Evolutionary conservation across 257 asterid species (phyloP).

Genomic region (Verbena officinalis): DNA sequence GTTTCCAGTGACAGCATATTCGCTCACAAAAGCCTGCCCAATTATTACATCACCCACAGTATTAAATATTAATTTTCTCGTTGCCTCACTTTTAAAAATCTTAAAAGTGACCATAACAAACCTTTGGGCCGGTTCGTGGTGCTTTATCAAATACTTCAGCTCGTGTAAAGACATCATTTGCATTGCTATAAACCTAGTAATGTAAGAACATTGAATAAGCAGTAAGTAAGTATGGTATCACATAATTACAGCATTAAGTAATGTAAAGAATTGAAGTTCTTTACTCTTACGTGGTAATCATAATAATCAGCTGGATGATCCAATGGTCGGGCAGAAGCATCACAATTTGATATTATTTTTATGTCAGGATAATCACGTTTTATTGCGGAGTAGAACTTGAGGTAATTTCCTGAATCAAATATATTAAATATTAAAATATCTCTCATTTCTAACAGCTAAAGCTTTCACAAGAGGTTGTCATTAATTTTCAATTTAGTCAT

Average conservation of each 20-base stretch:
- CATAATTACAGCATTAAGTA: not conserved
- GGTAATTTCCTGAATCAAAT: constrained; percentile 76
- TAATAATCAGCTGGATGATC: constrained; percentile 92
- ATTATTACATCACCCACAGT: constrained; percentile 1
- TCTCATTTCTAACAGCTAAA: too few relatives aligned
- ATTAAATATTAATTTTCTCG: not conserved
- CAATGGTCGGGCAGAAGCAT: constrained; percentile 66
- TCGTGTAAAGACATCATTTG: constrained; percentile 53
- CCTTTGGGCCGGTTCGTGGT: constrained; percentile 89
- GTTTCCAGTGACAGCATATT: constrained; percentile 84
- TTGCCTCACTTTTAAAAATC: constrained; percentile 10
- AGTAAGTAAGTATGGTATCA: not conserved
- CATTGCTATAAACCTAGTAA: constrained; percentile 65
- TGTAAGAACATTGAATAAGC: constrained; percentile 27
- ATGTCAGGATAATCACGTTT: constrained; percentile 70
- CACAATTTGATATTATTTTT: constrained; percentile 87
- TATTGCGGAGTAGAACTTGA: constrained; percentile 77
- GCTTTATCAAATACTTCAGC: constrained; percentile 57
- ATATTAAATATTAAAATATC: too few relatives aligned
- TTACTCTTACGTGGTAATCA: constrained; percentile 75
- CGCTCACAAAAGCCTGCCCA: constrained; percentile 93
- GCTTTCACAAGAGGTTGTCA: too few relatives aligned
- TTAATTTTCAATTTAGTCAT: not conserved
- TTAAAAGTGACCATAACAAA: constrained; percentile 33
- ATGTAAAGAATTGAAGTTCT: constrained; percentile 20